Evolutionary conservation across 495 filamentous ascomycete genomes (phyloP), one percentile per base, ranked within the genome.

Genomic region (Venustampulla echinocandica): DNA sequence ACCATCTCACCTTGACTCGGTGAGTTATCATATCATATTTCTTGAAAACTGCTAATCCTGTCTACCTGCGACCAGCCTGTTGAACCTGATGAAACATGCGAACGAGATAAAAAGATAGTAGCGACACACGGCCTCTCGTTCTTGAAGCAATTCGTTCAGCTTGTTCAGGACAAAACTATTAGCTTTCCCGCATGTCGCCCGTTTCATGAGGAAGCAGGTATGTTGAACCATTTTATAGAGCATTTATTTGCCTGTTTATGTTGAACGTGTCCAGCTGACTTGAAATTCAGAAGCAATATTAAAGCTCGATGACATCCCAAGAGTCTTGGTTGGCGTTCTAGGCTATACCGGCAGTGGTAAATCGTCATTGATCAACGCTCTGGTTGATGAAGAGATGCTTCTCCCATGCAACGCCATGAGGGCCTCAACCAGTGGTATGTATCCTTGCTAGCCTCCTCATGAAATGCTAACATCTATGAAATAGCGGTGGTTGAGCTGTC

Each of bases 401-500:
- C 30, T 45, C 2, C 48, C 41, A 10, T 10, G 2, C n/a, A 49
- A 42, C 27, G 14, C 11, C 19, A 44, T 69, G 54, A 35, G 79
- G 43, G 79, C 78, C 7, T 82, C 77, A 64, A 85, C 81, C 2
- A 30, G 7, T 30, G 27, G 27, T 30, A 30, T 7, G 27, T 37
- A 6, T 30, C 6, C 6, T 6, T 30, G 27, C 13, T 13, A 13
- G 34, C 15, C 9, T 37, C 15, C 15, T 10, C 34, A 37, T 79
- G n/a, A 30, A 30, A 7, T 30, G n/a, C 27, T 30, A 30, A 30
- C 27, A 30, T 30, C 7, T 30, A n/a, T 30, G 27, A 30, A 7
- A 7, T 80, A 0, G 76, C 76, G 6, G 71, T 77, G 0, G 82
- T 73, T 0, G 81, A 84, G 50, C 71, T 85, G 9, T 77, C 77